Evolutionary conservation across 768 basidiomycete genomes (phyloP), one percentile per base, ranked within the genome.

Genomic region (Trametes cingulata): DNA sequence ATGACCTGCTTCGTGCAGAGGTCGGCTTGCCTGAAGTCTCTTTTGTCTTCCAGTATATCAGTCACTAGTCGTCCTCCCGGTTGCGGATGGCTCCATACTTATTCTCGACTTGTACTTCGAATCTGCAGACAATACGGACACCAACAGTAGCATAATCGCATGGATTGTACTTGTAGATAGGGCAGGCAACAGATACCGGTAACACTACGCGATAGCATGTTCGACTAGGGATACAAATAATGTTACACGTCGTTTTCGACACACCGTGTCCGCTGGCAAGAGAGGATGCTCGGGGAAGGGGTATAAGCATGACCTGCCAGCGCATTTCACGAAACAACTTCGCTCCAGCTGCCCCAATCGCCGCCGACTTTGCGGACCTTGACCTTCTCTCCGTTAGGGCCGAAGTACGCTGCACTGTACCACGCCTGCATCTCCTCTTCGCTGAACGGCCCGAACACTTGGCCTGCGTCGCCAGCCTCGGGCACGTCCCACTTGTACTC

Each of bases 1-100:
- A 99, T 68, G 96, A 98, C 71, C 80, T 99, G 43, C 78, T 99
- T 35, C 84, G 97, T 25, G 93, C 93, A 2, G 97, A 99, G 72
- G 83, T 88, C 40, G 93, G 90, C 10, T 65, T 85, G 42, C 83
- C 86, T 5, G 90, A 94, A 63, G 89, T 98, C 48, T 95, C 95
- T 0, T 96, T 93, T 68, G 95, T 95, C 42, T 98, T 96, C 78
- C 96, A 98, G 72, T 97, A 95, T 71, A 87, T 94, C 72, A 94
- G 92, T 72, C 92, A 94, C 72, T 93, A 82, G 68, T 39, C 45
- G 36, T n/a, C n/a, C n/a, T 37, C 36, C 14, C 36, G 36, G 14
- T 8, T 37, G 14, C 14, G 7, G 36, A 37, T 37, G 36, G 36
- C 7, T 14, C 36, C 14, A 40, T 40, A 14, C 39, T 37, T 36